Conservation (phyloP, 257 asterid genomes). For the Solanum piurae region DNA sequence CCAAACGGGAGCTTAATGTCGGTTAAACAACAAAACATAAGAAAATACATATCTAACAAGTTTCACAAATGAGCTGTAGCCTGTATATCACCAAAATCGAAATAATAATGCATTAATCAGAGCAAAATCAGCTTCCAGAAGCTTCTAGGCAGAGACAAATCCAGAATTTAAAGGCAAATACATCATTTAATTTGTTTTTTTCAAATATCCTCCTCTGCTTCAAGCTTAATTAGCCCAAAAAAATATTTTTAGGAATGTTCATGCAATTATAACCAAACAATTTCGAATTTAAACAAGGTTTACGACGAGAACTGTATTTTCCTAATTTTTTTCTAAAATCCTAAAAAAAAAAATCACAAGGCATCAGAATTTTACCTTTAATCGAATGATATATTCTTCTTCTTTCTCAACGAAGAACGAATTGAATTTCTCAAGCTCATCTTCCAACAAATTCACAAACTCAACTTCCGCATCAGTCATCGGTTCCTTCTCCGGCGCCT, state of each 20-base stretch:
- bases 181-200: neutral
- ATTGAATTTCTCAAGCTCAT: conserved; percentile 86
- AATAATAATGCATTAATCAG: neutral
- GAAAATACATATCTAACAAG: neutral
- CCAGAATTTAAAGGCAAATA: neutral
- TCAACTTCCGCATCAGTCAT: conserved; percentile 65
- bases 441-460: conserved; percentile 72
- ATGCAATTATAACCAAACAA: neutral
- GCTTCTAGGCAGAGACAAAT: neutral
- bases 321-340: neutral
- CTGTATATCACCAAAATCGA: neutral
- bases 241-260: neutral
- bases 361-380: conserved; percentile 35
- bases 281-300: neutral
- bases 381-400: conserved; percentile 75
- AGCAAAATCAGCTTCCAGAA: neutral
- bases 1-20: neutral
- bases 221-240: neutral
- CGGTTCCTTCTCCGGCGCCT: conserved; percentile 12
- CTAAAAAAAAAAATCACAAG: neutral
- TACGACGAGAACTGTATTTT: neutral
- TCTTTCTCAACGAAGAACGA: conserved; percentile 80
- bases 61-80: neutral
- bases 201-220: neutral
- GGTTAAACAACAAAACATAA: neutral